Percentiles rank a stretch among this genome's conserved stretches.
Evolutionary conservation across 257 asterid genomes (phyloP).

Genomic region (Solanum sejunctum): DNA sequence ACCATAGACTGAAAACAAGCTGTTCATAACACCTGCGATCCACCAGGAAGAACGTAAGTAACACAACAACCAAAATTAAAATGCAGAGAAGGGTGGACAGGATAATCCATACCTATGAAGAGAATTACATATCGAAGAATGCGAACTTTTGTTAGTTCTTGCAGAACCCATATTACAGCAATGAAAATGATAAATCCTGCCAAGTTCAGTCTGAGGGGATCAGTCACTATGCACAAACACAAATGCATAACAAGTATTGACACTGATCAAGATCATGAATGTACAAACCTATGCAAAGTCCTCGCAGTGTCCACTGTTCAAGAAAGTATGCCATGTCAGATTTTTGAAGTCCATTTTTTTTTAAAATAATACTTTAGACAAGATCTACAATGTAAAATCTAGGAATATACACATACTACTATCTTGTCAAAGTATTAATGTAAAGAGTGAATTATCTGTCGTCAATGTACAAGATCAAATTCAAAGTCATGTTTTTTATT

Average conservation of each 20-base stretch:
- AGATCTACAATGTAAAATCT: background rate
- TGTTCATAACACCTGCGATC: slow-evolving; percentile 91
- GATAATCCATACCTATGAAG: slow-evolving; percentile 68
- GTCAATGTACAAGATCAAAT: background rate
- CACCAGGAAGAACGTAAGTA: background rate
- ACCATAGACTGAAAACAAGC: slow-evolving; percentile 95
- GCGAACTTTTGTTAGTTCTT: slow-evolving; percentile 64
- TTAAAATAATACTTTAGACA: background rate
- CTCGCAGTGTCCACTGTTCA: slow-evolving; percentile 89
- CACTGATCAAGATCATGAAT: slow-evolving; percentile 1
- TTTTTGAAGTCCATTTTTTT: background rate
- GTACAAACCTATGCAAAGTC: slow-evolving; percentile 84
- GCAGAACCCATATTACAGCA: slow-evolving; percentile 73
- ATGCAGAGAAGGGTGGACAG: background rate
- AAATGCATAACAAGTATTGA: background rate
- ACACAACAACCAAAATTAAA: background rate
- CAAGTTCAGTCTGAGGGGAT: background rate
- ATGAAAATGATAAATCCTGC: slow-evolving; percentile 86
- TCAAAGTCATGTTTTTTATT: background rate
- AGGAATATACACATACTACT: background rate
- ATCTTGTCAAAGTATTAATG: background rate
- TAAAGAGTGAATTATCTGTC: background rate
- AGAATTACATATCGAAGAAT: slow-evolving; percentile 82
- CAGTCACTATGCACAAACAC: background rate
- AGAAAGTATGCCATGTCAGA: slow-evolving; percentile 3